Evolutionary conservation across 2,329 filamentous ascomycete genomes (phyloP).

Genomic region (Pezicula neosporulosa): DNA sequence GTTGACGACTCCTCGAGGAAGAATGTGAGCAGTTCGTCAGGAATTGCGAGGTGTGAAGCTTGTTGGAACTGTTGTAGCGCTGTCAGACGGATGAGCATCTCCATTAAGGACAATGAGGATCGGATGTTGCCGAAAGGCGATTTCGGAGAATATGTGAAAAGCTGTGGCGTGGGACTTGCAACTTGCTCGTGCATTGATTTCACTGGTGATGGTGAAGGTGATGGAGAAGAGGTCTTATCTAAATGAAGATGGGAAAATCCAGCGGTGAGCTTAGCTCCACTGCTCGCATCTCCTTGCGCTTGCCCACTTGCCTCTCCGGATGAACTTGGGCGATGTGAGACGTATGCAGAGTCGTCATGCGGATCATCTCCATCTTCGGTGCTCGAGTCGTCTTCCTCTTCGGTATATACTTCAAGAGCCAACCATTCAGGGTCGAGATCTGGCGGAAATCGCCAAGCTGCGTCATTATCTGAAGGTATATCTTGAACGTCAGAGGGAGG

Average conservation of each 20-base stretch:
- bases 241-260: conserved; percentile 21
- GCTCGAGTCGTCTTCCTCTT: conserved; percentile 46
- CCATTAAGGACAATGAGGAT: conserved; percentile 67
- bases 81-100: conserved; percentile 68
- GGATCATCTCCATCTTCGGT: conserved; percentile 42
- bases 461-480: conserved; percentile 1
- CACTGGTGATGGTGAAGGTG: conserved; percentile 6
- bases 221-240: conserved; percentile 15
- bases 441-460: conserved; percentile 51
- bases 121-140: conserved; percentile 49
- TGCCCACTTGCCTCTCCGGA: conserved; percentile 8
- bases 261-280: conserved; percentile 9
- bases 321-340: conserved; percentile 16
- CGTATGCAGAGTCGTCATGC: conserved; percentile 19
- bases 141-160: conserved; percentile 13
- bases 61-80: conserved; percentile 74
- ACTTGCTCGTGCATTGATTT: background rate
- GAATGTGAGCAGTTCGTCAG: conserved; percentile 71
- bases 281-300: background rate
- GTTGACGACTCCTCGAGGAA: conserved; percentile 67
- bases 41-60: conserved; percentile 66
- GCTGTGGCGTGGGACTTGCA: background rate
- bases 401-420: conserved; percentile 68
- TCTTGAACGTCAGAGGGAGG: conserved; percentile 6
- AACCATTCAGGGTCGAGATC: conserved; percentile 73